Conservation (phyloP, 2,329 filamentous ascomycete species). For the Ilyonectria robusta region DNA sequence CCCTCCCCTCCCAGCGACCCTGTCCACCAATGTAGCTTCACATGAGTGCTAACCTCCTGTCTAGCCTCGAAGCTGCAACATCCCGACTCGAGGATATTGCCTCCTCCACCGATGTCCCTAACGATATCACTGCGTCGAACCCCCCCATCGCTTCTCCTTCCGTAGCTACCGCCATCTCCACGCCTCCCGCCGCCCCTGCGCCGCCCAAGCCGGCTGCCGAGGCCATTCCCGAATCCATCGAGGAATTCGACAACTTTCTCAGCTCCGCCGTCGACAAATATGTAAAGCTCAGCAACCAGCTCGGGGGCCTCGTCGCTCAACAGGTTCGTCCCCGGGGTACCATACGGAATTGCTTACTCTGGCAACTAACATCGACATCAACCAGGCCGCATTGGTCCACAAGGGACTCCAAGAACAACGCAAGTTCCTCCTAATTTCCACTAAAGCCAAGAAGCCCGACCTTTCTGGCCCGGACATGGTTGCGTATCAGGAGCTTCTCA, state of each 20-base stretch:
- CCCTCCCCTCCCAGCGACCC: background rate
- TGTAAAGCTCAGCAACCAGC: slow-evolving; percentile 80
- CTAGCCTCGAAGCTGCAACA: slow-evolving; percentile 95
- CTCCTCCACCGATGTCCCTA: slow-evolving; percentile 76
- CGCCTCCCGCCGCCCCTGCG: slow-evolving; percentile 49
- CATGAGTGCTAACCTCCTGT: slow-evolving; percentile 61
- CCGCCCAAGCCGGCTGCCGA: slow-evolving; percentile 63
- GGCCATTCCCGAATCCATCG: slow-evolving; percentile 80
- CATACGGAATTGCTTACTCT: background rate
- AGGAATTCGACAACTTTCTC: slow-evolving; percentile 89
- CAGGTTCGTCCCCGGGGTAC: slow-evolving; percentile 71
- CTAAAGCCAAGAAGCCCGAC: slow-evolving; percentile 93
- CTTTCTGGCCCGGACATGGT: slow-evolving; percentile 71
- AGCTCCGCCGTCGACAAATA: slow-evolving; percentile 81
- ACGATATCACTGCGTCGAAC: slow-evolving; percentile 62
- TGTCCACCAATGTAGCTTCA: background rate
- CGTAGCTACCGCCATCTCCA: slow-evolving; percentile 49
- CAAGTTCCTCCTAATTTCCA: slow-evolving; percentile 88
- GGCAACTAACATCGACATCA: background rate
- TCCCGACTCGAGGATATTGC: slow-evolving; percentile 97
- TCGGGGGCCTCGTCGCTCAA: slow-evolving; percentile 84
- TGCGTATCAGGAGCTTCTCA: slow-evolving; percentile 82
- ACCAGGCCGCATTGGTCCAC: slow-evolving; percentile 66
- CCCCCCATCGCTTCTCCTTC: slow-evolving; percentile 54
- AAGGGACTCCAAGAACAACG: slow-evolving; percentile 86